Evolutionary conservation across 2,329 filamentous ascomycete species (phyloP), one percentile per base, ranked within the genome.

Genomic region (Claviceps sp.): DNA sequence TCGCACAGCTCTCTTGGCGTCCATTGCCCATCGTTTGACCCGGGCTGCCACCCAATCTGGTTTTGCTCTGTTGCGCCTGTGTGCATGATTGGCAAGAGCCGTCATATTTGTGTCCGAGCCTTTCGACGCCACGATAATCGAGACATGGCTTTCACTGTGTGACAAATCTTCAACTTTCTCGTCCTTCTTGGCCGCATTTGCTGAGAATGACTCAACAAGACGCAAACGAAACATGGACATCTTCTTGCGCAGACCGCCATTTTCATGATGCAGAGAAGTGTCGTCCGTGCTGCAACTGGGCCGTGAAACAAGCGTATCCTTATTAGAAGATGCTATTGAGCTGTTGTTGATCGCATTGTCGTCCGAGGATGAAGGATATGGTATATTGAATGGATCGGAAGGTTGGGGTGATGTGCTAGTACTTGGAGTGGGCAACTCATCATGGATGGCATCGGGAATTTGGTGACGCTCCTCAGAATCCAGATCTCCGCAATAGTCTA

Each of bases 351-450:
- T 55, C 42, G 57, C 53, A 4, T 44, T 54, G 47, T 52, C 48
- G 5, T 52, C 52, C 11, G 55, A 52, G 2, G 62, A 60, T 3
- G 59, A 58, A 6, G 65, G 65, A 51, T 65, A 66, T 13, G 60
- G 52, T 50, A 69, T 64, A 44, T 66, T 65, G 50, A 68, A 67
- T 42, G 65, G 66, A 26, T 68, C 63, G 13, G 65, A 66, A 22
- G 57, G 48, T 40, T 57, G 58, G 6, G 56, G 54, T 1, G 59
- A 61, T 38, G 49, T 52, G 16, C 57, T 51, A n/a, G 37, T 42
- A 13, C 40, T 42, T 52, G 53, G 42, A 52, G 30, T 16, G 34
- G 52, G 37, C 52, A 48, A 3, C 47, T 34, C 51, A 51, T 52
- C 16, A 55, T 34, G 30, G 30, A 54, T 18, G 37, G n/a, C 37